Conservation (phyloP, 2,329 filamentous ascomycete genomes). For the Aspergillus pseudonomiae region DNA sequence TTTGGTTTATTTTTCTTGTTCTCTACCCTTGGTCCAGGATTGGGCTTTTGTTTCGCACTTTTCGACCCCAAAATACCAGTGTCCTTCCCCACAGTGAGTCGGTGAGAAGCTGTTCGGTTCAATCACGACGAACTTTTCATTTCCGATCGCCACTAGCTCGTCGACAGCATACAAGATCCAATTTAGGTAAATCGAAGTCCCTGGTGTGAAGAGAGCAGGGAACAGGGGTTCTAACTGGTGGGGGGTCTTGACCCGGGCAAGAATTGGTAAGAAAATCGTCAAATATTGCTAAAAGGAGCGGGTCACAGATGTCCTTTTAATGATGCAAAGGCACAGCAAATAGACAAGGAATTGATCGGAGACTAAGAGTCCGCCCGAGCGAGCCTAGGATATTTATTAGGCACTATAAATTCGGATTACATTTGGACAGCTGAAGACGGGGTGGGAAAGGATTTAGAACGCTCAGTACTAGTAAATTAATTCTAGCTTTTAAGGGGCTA, state of each 20-base stretch:
- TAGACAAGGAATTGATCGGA: conserved; percentile 10
- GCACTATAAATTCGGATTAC: conserved; percentile 10
- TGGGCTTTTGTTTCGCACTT: not conserved
- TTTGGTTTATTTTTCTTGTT: not conserved
- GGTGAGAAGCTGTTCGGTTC: not conserved
- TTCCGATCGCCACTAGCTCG: not conserved
- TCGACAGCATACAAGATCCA: not conserved
- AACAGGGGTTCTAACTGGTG: not conserved
- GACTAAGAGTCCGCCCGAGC: conserved; percentile 8
- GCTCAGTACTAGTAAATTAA: conserved; percentile 5
- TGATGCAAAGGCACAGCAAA: not conserved
- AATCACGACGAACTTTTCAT: not conserved
- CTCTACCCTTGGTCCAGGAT: not conserved
- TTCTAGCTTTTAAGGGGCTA: conserved; percentile 2
- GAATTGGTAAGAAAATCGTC: not conserved
- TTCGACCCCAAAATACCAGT: not conserved
- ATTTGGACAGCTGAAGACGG: not conserved
- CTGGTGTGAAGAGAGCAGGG: not conserved
- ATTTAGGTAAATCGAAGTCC: not conserved
- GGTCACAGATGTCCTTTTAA: conserved; percentile 2
- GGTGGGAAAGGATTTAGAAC: conserved; percentile 1
- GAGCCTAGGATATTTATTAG: conserved; percentile 6
- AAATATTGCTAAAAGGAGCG: not conserved
- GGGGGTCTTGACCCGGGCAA: not conserved
- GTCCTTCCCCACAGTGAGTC: conserved; percentile 1